A percentile compares a stretch with the other conserved stretches of the same genome.
These are phyloP conservation scores for Extremus antarcticus DNA, from an alignment of 495 filamentous ascomycete genomes.

Conservation along the genomic window DNA sequence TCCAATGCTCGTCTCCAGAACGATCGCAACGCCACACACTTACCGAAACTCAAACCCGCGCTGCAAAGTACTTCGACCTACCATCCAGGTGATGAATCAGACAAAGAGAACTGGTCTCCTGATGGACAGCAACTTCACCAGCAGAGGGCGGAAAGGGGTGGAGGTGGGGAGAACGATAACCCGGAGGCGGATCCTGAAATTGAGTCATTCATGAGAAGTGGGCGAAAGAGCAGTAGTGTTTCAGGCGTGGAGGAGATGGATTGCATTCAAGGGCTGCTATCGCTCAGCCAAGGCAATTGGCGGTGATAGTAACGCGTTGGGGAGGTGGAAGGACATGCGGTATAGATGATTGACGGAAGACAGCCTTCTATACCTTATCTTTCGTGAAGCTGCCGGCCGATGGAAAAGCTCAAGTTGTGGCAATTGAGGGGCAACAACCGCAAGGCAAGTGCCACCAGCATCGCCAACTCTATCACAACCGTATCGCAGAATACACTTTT, in stretches of 20 bases:
- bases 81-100: constrained; percentile 56
- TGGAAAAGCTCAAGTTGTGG: too few relatives aligned
- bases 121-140: neutral
- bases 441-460: too few relatives aligned
- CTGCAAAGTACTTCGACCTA: constrained; percentile 21
- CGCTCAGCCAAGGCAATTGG: constrained; percentile 59
- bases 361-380: too few relatives aligned
- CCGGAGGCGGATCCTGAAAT: constrained; percentile 45
- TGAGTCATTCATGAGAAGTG: constrained; percentile 52
- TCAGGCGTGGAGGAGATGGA: constrained; percentile 57
- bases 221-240: constrained; percentile 41
- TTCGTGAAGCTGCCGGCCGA: too few relatives aligned
- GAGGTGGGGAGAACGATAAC: constrained; percentile 13
- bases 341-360: too few relatives aligned
- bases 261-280: constrained; percentile 66
- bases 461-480: too few relatives aligned
- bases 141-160: neutral
- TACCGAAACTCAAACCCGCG: neutral
- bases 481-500: too few relatives aligned
- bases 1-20: constrained; percentile 8
- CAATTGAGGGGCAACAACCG: too few relatives aligned
- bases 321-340: too few relatives aligned
- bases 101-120: constrained; percentile 88
- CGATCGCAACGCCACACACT: neutral
- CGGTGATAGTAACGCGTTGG: constrained; percentile 29